A percentile compares a stretch with the other conserved stretches of the same genome.
These are phyloP conservation scores for Cochlearia excelsa DNA, from an alignment of 345 rosid species.

Conservation along the genomic window DNA sequence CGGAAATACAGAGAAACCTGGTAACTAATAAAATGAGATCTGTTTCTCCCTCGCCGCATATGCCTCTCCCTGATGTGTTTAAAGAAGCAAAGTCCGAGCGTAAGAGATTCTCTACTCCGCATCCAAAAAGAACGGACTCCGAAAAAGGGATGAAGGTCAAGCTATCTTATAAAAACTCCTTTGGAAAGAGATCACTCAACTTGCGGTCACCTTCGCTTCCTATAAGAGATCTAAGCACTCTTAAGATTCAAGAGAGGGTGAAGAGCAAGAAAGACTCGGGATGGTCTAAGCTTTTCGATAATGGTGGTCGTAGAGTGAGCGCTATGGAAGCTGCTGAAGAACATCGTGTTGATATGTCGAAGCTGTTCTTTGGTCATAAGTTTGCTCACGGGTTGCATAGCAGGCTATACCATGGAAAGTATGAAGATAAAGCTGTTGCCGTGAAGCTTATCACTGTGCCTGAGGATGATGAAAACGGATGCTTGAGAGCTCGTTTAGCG, in stretches of 20 bases:
- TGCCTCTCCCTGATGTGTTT: constrained; percentile 58
- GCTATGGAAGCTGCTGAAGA: constrained; percentile 69
- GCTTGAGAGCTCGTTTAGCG: constrained; percentile 58
- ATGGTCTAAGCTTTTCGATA: constrained; percentile 81
- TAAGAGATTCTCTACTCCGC: constrained; percentile 82
- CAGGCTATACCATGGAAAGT: constrained; percentile 80
- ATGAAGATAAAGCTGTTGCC: constrained; percentile 83
- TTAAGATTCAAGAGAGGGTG: constrained; percentile 49
- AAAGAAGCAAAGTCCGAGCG: constrained; percentile 68
- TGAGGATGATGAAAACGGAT: constrained; percentile 76
- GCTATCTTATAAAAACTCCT: constrained; percentile 38
- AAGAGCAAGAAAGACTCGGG: constrained; percentile 58
- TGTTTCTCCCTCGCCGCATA: constrained; percentile 61
- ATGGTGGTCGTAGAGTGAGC: constrained; percentile 67
- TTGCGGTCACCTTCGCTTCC: constrained; percentile 46
- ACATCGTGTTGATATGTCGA: constrained; percentile 61
- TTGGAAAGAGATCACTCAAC: constrained; percentile 35
- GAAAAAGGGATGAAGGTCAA: constrained; percentile 43
- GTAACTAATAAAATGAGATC: constrained; percentile 64
- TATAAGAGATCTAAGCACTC: constrained; percentile 48
- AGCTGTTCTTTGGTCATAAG: constrained; percentile 78
- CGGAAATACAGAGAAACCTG: constrained; percentile 46
- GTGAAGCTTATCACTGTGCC: constrained; percentile 80
- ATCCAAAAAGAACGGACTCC: constrained; percentile 47
- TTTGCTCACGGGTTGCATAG: constrained; percentile 93